Evolutionary conservation across 495 filamentous ascomycete genomes (phyloP).

Genomic region (Apiosordaria backusii): DNA sequence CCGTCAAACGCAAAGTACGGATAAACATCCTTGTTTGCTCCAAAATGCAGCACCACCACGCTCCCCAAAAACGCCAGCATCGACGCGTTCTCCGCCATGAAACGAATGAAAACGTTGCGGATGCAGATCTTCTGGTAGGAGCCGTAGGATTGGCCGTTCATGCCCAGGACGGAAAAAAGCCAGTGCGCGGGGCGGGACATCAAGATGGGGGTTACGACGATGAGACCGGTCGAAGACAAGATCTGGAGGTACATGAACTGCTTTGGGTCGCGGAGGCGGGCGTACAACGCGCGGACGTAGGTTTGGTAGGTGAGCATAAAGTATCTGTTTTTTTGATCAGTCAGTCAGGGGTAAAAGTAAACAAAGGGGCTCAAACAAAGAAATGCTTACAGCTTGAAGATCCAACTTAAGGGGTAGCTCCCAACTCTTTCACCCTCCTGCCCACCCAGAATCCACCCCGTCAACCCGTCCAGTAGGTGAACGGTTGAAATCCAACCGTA

Average conservation of each 20-base stretch:
- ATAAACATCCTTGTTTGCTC: slow-evolving; percentile 58
- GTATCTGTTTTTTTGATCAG: slow-evolving; percentile 45
- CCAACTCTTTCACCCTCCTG: slow-evolving; percentile 57
- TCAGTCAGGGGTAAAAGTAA: neutral
- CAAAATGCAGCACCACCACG: slow-evolving; percentile 59
- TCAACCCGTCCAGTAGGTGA: slow-evolving; percentile 55
- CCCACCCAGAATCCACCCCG: slow-evolving; percentile 59
- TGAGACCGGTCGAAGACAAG: slow-evolving; percentile 53
- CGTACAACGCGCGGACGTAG: slow-evolving; percentile 65
- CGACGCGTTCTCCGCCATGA: slow-evolving; percentile 58
- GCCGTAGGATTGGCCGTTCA: slow-evolving; percentile 52
- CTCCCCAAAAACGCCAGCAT: slow-evolving; percentile 63
- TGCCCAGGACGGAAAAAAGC: slow-evolving; percentile 41
- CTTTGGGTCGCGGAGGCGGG: slow-evolving; percentile 54
- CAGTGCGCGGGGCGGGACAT: slow-evolving; percentile 58
- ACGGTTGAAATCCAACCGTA: slow-evolving; percentile 64
- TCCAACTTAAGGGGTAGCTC: slow-evolving; percentile 60
- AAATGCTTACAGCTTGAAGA: slow-evolving; percentile 56
- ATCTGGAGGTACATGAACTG: slow-evolving; percentile 60
- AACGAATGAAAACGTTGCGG: slow-evolving; percentile 59
- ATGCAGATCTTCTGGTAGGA: slow-evolving; percentile 59
- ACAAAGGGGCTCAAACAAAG: neutral
- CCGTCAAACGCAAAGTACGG: slow-evolving; percentile 57
- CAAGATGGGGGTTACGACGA: slow-evolving; percentile 55
- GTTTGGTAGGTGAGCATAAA: slow-evolving; percentile 65